Base-by-base conservation (phyloP, 768 basidiomycete species). In the Tylopilus intermedius region DNA sequence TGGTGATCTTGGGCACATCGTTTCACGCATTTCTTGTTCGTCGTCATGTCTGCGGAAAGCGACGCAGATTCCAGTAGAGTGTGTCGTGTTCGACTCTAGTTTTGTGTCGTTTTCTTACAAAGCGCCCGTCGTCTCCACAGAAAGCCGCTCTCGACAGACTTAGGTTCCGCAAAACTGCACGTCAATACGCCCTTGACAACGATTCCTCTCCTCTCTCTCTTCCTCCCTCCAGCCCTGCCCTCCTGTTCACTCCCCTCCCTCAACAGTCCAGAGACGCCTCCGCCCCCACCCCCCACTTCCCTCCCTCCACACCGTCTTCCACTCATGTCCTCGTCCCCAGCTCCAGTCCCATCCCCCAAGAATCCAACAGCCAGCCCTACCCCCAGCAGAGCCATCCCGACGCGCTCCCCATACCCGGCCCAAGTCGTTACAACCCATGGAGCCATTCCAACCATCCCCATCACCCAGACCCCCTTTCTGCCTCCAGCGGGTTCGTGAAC, bases 251-350 rank as follows among this genome's bases (percentile, higher is more conserved):
- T 35, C 53, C 59, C 13, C 82, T 77, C 53, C 84, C 84, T 8
- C 43, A 78, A 35, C 88, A 90, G 73, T 87, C 86, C 54, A 80
- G 88, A 61, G 88, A 90, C 74, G 86, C 79, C 41, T 86, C 84
- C n/a, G 69, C 80, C 37, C 63, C 78, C 68, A 82, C 84, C 51
- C 81, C 80, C 54, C 87, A 63, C 66, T 82, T 78, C 78, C 77
- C 73, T 61, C 76, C 62, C 39, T 67, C 67, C 62, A 76, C 55
- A 59, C 70, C 82, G 8, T 71, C 78, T 9, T 65, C 78, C 27
- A 18, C 51, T 33, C 71, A 74, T 41, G 70, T 90, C 47, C 81
- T 90, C 49, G 88, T 88, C 22, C 88, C 88, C 45, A 85, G 76
- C 70, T 90, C 90, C 49, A 90, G 86, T 57, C 86, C 88, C 30